Conservation (phyloP, 1,139 yeast species). For the Candida mesenterica region DNA sequence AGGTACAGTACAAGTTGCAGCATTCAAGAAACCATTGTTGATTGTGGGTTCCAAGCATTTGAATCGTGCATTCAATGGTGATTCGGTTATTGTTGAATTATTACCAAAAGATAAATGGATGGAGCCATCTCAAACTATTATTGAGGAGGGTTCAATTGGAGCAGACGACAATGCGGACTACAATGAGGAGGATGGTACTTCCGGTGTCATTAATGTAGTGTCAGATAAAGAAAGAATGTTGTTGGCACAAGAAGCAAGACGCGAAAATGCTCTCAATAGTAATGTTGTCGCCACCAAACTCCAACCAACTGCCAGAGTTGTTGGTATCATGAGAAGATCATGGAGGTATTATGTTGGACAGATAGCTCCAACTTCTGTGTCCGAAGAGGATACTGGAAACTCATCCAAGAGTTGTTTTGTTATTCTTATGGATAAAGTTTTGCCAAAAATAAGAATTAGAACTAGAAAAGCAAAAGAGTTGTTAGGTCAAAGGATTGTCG, state of each 20-base stretch:
- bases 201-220: conserved; percentile 34
- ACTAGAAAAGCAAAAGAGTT: conserved; percentile 85
- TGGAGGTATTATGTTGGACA: conserved; percentile 98
- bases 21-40: conserved; percentile 79
- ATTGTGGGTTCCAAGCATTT: conserved; percentile 79
- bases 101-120: conserved; percentile 88
- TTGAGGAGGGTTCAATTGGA: conserved; percentile 69
- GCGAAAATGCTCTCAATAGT: conserved; percentile 36
- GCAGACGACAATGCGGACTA: conserved; percentile 57
- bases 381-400: conserved; percentile 57
- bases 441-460: conserved; percentile 83
- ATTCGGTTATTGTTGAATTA: conserved; percentile 85
- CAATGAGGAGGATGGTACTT: conserved; percentile 39
- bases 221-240: conserved; percentile 76
- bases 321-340: conserved; percentile 83
- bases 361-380: conserved; percentile 77
- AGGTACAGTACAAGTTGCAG: conserved; percentile 73
- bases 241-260: conserved; percentile 77
- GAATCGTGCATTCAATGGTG: conserved; percentile 91
- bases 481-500: conserved; percentile 83
- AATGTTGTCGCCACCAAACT: conserved; percentile 31
- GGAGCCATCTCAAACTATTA: conserved; percentile 72
- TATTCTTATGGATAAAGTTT: conserved; percentile 80
- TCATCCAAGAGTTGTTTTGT: conserved; percentile 82
- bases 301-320: conserved; percentile 91